These are phyloP conservation scores for Elsinoe perseae DNA, from an alignment of 2,329 filamentous ascomycete genomes.

Conservation along the genomic window DNA sequence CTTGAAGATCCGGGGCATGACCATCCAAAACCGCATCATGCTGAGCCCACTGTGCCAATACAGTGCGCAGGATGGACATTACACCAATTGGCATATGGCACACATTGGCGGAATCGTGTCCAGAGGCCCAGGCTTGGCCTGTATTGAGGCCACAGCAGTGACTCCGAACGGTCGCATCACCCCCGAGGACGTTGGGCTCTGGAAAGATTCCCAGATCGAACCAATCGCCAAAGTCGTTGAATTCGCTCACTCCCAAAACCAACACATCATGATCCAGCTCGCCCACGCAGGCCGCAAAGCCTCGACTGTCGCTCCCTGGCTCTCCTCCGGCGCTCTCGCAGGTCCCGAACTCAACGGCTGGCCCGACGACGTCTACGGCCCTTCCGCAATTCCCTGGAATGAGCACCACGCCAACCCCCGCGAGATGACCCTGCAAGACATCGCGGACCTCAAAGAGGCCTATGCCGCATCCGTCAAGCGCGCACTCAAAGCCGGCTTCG, in stretches of 20 bases:
- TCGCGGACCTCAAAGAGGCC: constrained; percentile 54
- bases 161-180: constrained; percentile 72
- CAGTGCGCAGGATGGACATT: constrained; percentile 60
- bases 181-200: constrained; percentile 70
- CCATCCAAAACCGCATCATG: constrained; percentile 60
- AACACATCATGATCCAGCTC: constrained; percentile 72
- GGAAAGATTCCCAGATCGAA: constrained; percentile 75
- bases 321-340: constrained; percentile 49
- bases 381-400: constrained; percentile 55
- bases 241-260: constrained; percentile 70
- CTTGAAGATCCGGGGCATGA: constrained; percentile 50
- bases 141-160: constrained; percentile 73
- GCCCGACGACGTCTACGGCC: constrained; percentile 48
- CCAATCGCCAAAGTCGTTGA: constrained; percentile 64
- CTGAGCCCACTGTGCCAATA: constrained; percentile 61
- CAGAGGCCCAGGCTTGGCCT: constrained; percentile 64
- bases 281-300: constrained; percentile 67
- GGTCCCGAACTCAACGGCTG: constrained; percentile 44
- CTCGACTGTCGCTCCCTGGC: constrained; percentile 55
- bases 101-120: constrained; percentile 73
- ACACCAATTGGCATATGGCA: constrained; percentile 73
- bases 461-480: constrained; percentile 56
- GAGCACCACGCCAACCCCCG: constrained; percentile 54
- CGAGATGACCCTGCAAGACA: constrained; percentile 61
- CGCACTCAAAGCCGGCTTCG: constrained; percentile 54